A percentile compares a stretch with the other conserved stretches of the same genome.
phyloP scores from a whole-genome alignment of 106 monocot genomes.

The Dioscorea zingiberensis region DNA sequence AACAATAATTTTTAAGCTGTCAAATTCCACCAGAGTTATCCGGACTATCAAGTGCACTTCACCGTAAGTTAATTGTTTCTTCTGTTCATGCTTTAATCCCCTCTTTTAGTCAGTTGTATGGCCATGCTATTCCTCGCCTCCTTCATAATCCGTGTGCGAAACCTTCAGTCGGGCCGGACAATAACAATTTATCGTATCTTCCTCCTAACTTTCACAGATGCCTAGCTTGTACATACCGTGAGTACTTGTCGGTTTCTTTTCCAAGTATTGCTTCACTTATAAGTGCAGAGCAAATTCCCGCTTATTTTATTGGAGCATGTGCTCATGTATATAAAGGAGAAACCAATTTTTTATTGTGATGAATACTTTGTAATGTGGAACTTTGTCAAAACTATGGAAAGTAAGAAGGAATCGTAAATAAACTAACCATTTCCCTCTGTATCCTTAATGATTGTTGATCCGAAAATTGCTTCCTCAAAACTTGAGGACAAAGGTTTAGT shows the following conservation, averaged over 20 bases:
- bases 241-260: conserved; percentile 8
- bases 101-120: not conserved
- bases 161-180: conserved; percentile 79
- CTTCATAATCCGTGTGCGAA: conserved; percentile 1
- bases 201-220: conserved; percentile 46
- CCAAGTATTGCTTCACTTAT: not conserved
- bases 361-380: no score
- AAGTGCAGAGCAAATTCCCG: not conserved
- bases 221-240: conserved; percentile 72
- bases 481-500: no score
- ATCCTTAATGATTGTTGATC: no score
- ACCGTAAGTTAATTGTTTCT: conserved; percentile 43
- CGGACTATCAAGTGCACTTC: conserved; percentile 48
- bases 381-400: no score
- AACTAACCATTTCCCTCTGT: no score
- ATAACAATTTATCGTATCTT: conserved; percentile 83
- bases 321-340: no score
- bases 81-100: not conserved
- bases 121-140: not conserved
- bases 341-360: no score
- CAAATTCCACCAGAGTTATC: conserved; percentile 79
- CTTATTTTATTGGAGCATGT: no score
- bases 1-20: conserved; percentile 96
- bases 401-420: no score
- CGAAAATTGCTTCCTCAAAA: no score